Percentiles rank a stretch among this genome's conserved stretches.
Conservation (phyloP, 768 basidiomycete genomes). For the Agrocybe pediades region DNA sequence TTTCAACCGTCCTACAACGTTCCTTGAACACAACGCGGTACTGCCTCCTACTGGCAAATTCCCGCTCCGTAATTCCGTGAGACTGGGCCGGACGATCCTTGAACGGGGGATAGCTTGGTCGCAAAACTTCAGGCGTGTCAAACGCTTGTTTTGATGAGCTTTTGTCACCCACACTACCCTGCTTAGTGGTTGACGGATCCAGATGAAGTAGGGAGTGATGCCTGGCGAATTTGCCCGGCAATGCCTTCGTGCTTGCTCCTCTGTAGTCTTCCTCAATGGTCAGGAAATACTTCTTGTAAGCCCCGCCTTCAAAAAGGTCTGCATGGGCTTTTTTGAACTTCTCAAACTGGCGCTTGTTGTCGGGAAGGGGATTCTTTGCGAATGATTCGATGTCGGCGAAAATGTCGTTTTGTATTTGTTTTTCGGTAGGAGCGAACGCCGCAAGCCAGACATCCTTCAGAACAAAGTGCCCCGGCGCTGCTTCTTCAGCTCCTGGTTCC, state of each 20-base stretch:
- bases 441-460: slow-evolving; percentile 1
- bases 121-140: too few species aligned
- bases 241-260: background rate
- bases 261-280: background rate
- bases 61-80: background rate
- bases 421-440: background rate
- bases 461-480: background rate
- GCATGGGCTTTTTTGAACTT: background rate
- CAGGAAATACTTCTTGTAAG: background rate
- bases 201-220: background rate
- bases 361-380: too few species aligned
- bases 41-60: background rate
- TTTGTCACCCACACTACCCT: too few species aligned
- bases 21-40: background rate
- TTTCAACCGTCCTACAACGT: background rate
- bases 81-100: too few species aligned
- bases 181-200: too few species aligned
- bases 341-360: background rate
- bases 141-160: too few species aligned
- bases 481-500: background rate
- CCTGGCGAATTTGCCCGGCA: background rate
- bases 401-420: background rate
- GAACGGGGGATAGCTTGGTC: too few species aligned
- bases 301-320: background rate
- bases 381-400: background rate